Conservation (phyloP, 805 yeast species). For the Geotrichum ghanense region DNA sequence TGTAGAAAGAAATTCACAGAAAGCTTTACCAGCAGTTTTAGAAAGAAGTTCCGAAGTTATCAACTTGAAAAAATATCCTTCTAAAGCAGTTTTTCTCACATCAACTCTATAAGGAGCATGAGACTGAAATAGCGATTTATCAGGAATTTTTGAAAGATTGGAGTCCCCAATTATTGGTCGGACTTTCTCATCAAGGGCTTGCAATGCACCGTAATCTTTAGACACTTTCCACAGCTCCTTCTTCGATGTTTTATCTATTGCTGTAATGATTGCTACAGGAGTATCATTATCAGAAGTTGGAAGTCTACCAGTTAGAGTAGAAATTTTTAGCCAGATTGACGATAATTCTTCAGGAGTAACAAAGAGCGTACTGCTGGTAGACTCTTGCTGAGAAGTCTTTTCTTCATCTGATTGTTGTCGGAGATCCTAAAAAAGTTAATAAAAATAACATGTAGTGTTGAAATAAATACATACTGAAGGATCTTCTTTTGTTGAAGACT, state of each 20-base stretch:
- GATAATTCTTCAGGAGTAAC: conserved; percentile 20
- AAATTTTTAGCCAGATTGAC: conserved; percentile 16
- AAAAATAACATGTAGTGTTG: too few species aligned
- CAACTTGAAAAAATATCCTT: conserved; percentile 31
- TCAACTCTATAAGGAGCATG: conserved; percentile 59
- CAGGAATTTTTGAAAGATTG: conserved; percentile 52
- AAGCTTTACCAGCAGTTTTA: conserved; percentile 34
- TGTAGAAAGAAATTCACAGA: conserved; percentile 56
- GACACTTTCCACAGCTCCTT: conserved; percentile 68
- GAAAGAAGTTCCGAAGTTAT: conserved; percentile 31
- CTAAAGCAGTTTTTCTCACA: conserved; percentile 40
- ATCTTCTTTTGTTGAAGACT: too few species aligned
- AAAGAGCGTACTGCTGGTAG: conserved; percentile 9
- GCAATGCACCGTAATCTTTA: conserved; percentile 51
- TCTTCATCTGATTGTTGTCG: too few species aligned
- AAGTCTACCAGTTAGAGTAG: conserved; percentile 22
- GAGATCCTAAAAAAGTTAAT: too few species aligned
- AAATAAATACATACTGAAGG: too few species aligned
- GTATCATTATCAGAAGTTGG: conserved; percentile 37
- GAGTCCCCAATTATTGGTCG: conserved; percentile 33
- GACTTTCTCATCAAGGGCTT: conserved; percentile 47
- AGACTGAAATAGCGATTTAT: conserved; percentile 42
- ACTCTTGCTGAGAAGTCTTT: too few species aligned
- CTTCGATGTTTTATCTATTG: conserved; percentile 46
- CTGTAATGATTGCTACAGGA: conserved; percentile 48